phyloP scores from a whole-genome alignment of 1,284 basidiomycete genomes.

The Schizophyllum amplum region DNA sequence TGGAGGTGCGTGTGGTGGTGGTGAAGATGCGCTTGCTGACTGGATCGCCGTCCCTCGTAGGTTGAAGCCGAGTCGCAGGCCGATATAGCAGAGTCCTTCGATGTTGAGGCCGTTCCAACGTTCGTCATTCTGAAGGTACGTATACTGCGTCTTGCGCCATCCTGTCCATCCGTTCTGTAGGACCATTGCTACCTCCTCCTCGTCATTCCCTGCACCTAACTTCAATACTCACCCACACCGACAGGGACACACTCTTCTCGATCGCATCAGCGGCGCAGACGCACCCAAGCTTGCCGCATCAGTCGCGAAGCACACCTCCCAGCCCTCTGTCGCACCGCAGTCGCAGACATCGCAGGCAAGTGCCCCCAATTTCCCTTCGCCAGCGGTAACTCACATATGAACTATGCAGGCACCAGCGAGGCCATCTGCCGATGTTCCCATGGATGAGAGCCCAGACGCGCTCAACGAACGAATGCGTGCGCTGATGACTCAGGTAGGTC shows the following conservation, averaged over 20 bases:
- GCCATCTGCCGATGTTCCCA: conserved; percentile 25
- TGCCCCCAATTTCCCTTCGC: too few species aligned
- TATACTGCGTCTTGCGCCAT: background rate
- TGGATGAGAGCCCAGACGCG: conserved; percentile 59
- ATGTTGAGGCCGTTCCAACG: conserved; percentile 85
- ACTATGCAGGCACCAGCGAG: background rate
- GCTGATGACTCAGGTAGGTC: conserved; percentile 46
- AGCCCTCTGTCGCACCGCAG: conserved; percentile 28
- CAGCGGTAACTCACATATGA: background rate
- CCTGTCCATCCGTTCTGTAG: background rate
- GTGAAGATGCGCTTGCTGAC: background rate
- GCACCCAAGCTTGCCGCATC: conserved; percentile 59
- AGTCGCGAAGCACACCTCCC: conserved; percentile 46
- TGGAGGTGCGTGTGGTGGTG: conserved; percentile 50
- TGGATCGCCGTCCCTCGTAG: conserved; percentile 30
- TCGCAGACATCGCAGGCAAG: conserved; percentile 34
- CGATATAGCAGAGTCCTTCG: conserved; percentile 92
- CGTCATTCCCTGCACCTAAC: background rate
- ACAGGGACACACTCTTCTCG: conserved; percentile 89
- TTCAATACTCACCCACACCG: background rate
- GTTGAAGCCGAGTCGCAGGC: conserved; percentile 86
- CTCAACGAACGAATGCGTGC: conserved; percentile 52
- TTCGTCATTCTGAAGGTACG: conserved; percentile 79
- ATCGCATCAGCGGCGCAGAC: conserved; percentile 79
- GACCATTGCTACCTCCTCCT: too few species aligned